Conservation (phyloP, 192 early-diverging fungal species). For the Hyaloraphidium curvatum region DNA sequence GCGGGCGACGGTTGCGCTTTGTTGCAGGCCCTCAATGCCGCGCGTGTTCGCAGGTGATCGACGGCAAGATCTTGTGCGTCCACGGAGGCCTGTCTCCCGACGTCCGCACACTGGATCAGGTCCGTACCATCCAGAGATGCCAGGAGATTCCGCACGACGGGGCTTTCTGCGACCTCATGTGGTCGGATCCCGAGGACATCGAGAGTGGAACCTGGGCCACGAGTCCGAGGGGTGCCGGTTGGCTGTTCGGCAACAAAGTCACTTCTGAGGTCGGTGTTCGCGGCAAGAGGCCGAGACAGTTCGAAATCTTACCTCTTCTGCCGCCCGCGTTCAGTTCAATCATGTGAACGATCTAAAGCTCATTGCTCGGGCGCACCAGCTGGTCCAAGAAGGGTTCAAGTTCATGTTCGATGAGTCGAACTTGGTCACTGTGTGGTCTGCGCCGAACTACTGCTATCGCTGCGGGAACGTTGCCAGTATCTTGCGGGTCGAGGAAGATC, state of each 20-base stretch:
- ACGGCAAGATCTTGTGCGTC: slow-evolving; percentile 79
- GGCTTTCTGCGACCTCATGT: slow-evolving; percentile 88
- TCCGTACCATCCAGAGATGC: slow-evolving; percentile 81
- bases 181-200: slow-evolving; percentile 91
- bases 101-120: slow-evolving; percentile 80
- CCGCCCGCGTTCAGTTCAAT: slow-evolving; percentile 41
- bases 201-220: slow-evolving; percentile 83
- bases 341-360: slow-evolving; percentile 76
- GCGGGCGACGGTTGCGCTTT: not conserved
- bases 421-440: slow-evolving; percentile 88
- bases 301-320: not conserved
- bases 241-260: slow-evolving; percentile 86
- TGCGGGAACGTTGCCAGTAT: slow-evolving; percentile 43
- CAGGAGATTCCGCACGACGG: slow-evolving; percentile 92
- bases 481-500: slow-evolving; percentile 36
- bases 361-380: slow-evolving; percentile 89
- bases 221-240: slow-evolving; percentile 82
- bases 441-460: slow-evolving; percentile 46
- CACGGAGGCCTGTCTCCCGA: slow-evolving; percentile 88
- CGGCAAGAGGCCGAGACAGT: not conserved
- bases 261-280: slow-evolving; percentile 56
- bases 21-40: not conserved
- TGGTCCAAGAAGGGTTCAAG: slow-evolving; percentile 96
- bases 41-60: slow-evolving; percentile 50
- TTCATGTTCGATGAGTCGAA: slow-evolving; percentile 74